These are phyloP conservation scores for Dendrocalamus latiflorus DNA, from an alignment of 202 grass and related monocot species.

Conservation along the genomic window DNA sequence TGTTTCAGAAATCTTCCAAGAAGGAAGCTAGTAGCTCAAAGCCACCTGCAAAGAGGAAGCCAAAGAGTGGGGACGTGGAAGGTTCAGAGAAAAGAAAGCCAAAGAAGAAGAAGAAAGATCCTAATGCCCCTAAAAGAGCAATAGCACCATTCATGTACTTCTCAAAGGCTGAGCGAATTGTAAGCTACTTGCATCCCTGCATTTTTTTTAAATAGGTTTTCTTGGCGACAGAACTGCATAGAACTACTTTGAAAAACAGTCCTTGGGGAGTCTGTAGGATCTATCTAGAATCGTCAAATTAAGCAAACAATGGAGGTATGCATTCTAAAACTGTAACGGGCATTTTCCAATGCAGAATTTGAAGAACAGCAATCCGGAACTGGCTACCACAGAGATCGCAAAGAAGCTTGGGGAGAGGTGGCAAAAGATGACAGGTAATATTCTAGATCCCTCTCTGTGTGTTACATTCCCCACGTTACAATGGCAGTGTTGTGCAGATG, in stretches of 20 bases:
- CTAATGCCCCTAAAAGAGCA: conserved; percentile 81
- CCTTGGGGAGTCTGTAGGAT: no score
- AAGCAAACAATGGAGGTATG: background rate
- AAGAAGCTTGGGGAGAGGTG: conserved; percentile 88
- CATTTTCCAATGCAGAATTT: conserved; percentile 55
- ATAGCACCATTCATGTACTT: conserved; percentile 83
- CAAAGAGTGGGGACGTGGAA: conserved; percentile 41
- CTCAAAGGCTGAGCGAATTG: conserved; percentile 85
- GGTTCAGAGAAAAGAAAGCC: conserved; percentile 55
- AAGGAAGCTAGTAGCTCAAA: conserved; percentile 54
- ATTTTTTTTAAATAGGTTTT: no score
- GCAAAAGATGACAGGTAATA: conserved; percentile 83
- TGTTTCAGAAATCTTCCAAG: conserved; percentile 47
- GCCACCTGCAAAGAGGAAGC: conserved; percentile 38
- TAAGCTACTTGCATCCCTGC: conserved; percentile 27
- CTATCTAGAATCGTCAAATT: background rate
- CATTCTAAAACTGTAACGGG: background rate
- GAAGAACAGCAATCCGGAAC: conserved; percentile 70
- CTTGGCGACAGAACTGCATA: no score
- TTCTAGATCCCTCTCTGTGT: background rate
- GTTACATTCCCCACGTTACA: background rate
- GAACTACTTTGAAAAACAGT: no score
- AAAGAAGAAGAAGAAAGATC: conserved; percentile 79
- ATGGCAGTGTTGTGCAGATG: no score
- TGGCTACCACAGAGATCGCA: conserved; percentile 76